A percentile compares a stretch with the other conserved stretches of the same genome.
Evolutionary conservation across 2,329 filamentous ascomycete species (phyloP).

Genomic region (Colletotrichum sp.): DNA sequence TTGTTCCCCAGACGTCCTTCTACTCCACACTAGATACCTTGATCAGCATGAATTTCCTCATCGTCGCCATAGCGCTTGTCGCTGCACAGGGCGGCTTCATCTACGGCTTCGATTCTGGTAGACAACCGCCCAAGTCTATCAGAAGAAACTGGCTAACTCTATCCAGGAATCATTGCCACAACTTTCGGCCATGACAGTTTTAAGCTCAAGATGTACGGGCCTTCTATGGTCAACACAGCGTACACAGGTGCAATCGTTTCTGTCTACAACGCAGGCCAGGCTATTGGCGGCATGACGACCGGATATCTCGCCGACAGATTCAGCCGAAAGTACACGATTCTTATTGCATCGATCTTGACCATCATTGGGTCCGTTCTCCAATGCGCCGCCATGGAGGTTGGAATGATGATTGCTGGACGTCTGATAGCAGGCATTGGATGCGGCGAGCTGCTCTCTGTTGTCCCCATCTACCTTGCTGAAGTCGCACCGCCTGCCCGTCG

Average conservation of each 20-base stretch:
- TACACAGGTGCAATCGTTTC: constrained; percentile 34
- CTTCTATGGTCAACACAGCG: constrained; percentile 26
- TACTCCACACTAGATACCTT: neutral
- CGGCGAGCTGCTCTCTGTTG: constrained; percentile 24
- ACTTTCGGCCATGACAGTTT: constrained; percentile 35
- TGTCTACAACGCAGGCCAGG: constrained; percentile 35
- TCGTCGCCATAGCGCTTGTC: constrained; percentile 24
- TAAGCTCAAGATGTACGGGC: constrained; percentile 34
- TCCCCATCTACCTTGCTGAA: constrained; percentile 32
- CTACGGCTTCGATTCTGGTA: constrained; percentile 18
- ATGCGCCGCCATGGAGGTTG: constrained; percentile 26
- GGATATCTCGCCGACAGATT: constrained; percentile 37
- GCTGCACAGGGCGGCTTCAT: constrained; percentile 27
- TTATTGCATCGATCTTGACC: constrained; percentile 28
- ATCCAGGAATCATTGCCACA: constrained; percentile 34
- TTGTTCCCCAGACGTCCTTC: neutral
- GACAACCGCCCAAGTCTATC: neutral
- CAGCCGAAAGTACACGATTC: constrained; percentile 37
- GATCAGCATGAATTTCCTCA: constrained; percentile 13
- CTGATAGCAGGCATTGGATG: constrained; percentile 24
- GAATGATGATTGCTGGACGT: constrained; percentile 32
- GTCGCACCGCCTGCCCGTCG: constrained; percentile 26
- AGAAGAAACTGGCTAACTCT: neutral
- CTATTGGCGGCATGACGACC: constrained; percentile 30
- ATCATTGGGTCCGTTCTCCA: constrained; percentile 26